Percentiles rank a stretch among this genome's conserved stretches.
These are phyloP conservation scores for Tylopilus sp. DNA, from an alignment of 1,284 basidiomycete species.

Conservation along the genomic window DNA sequence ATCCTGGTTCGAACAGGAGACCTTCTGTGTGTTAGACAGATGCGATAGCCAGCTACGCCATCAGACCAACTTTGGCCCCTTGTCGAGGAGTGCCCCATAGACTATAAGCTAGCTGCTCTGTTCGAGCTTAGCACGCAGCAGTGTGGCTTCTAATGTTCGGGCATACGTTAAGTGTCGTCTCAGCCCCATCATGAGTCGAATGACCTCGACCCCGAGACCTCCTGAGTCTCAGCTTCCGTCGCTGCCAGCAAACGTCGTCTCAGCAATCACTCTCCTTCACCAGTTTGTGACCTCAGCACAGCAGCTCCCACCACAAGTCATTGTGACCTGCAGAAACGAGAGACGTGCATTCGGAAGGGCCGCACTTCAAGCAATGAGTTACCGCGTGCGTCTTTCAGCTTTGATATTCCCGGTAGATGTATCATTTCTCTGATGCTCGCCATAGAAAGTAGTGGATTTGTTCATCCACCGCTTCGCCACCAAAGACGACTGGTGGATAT, in stretches of 20 bases:
- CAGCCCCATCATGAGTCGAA: conserved; percentile 26
- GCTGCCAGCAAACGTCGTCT: conserved; percentile 28
- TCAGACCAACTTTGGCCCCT: not conserved
- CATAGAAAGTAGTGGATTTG: conserved; percentile 29
- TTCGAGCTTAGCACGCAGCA: too few species aligned
- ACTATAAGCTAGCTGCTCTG: too few species aligned
- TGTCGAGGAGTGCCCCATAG: too few species aligned
- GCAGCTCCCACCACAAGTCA: conserved; percentile 33
- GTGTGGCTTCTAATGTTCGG: conserved; percentile 11
- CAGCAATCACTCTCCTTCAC: conserved; percentile 28
- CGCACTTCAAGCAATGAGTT: conserved; percentile 33
- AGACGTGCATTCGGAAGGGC: conserved; percentile 30
- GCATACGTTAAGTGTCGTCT: not conserved
- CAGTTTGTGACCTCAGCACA: conserved; percentile 29
- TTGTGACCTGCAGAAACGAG: conserved; percentile 31
- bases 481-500: conserved; percentile 37
- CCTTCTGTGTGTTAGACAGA: too few species aligned
- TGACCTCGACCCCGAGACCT: conserved; percentile 19
- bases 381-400: conserved; percentile 23
- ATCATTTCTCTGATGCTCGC: conserved; percentile 11
- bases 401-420: not conserved
- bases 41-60: too few species aligned
- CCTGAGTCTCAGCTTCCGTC: conserved; percentile 25
- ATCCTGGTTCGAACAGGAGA: too few species aligned
- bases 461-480: conserved; percentile 34